Conservation (phyloP, 2,329 filamentous ascomycete species). For the Fusarium hostae region DNA sequence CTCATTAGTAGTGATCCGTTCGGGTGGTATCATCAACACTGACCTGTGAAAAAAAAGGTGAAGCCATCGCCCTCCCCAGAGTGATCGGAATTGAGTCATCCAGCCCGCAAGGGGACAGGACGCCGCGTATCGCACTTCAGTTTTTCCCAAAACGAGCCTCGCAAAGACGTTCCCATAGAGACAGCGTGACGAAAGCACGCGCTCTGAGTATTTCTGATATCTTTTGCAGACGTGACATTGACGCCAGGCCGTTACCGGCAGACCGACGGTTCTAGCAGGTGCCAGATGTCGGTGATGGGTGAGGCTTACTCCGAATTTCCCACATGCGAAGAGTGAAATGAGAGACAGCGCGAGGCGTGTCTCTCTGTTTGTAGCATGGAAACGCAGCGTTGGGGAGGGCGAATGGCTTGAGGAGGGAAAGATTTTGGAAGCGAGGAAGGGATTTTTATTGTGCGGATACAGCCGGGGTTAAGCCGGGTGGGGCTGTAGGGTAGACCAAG, state of each 20-base stretch:
- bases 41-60: conserved; percentile 49
- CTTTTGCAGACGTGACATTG: conserved; percentile 82
- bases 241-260: conserved; percentile 90
- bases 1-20: conserved; percentile 44
- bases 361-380: conserved; percentile 88
- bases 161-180: conserved; percentile 91
- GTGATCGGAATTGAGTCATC: conserved; percentile 93
- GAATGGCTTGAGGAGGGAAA: conserved; percentile 57
- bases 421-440: conserved; percentile 56
- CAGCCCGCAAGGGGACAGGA: conserved; percentile 51
- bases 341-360: conserved; percentile 31
- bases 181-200: conserved; percentile 45
- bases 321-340: conserved; percentile 71
- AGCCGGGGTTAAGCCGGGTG: conserved; percentile 22
- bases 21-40: conserved; percentile 24
- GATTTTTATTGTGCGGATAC: conserved; percentile 24
- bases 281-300: conserved; percentile 43
- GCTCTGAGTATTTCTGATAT: conserved; percentile 90
- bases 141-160: conserved; percentile 78
- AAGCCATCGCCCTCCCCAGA: conserved; percentile 80
- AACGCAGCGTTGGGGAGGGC: conserved; percentile 93
- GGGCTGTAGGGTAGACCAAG: conserved; percentile 15
- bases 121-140: conserved; percentile 98
- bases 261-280: conserved; percentile 55
- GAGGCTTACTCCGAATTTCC: conserved; percentile 99